A percentile compares a stretch with the other conserved stretches of the same genome.
Evolutionary conservation across 2,329 filamentous ascomycete genomes (phyloP).

Genomic region (Ophiocordyceps australis): DNA sequence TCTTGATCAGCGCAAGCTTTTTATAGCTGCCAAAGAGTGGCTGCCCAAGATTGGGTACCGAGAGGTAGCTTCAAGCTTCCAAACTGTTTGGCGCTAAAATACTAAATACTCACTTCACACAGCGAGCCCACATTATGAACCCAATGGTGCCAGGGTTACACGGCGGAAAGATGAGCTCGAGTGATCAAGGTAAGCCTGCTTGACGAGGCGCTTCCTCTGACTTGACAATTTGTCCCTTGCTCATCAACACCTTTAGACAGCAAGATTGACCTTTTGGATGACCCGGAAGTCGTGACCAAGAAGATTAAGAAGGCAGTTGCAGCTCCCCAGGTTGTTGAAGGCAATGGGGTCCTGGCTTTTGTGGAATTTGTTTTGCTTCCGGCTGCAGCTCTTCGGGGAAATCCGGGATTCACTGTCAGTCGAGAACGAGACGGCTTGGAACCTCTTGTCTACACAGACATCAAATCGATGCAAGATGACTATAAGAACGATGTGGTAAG

Average conservation of each 20-base stretch:
- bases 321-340: slow-evolving; percentile 57
- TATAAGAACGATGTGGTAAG: slow-evolving; percentile 61
- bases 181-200: slow-evolving; percentile 34
- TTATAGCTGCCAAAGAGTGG: slow-evolving; percentile 69
- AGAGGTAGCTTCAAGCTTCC: slow-evolving; percentile 19
- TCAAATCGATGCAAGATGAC: slow-evolving; percentile 59
- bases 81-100: no score
- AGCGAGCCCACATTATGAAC: slow-evolving; percentile 26
- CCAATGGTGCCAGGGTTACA: slow-evolving; percentile 80
- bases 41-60: slow-evolving; percentile 75
- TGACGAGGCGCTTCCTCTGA: not conserved
- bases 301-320: slow-evolving; percentile 79
- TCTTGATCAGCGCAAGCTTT: slow-evolving; percentile 77
- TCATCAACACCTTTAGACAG: no score
- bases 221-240: not conserved
- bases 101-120: not conserved
- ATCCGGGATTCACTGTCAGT: slow-evolving; percentile 48
- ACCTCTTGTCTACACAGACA: slow-evolving; percentile 61
- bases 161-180: slow-evolving; percentile 75
- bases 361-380: slow-evolving; percentile 78
- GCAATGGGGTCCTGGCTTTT: slow-evolving; percentile 75
- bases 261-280: slow-evolving; percentile 88
- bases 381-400: slow-evolving; percentile 44
- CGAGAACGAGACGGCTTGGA: slow-evolving; percentile 46
- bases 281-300: slow-evolving; percentile 53